Evolutionary conservation across 2,329 filamentous ascomycete species (phyloP).

Genomic region (Bisporella sp.): DNA sequence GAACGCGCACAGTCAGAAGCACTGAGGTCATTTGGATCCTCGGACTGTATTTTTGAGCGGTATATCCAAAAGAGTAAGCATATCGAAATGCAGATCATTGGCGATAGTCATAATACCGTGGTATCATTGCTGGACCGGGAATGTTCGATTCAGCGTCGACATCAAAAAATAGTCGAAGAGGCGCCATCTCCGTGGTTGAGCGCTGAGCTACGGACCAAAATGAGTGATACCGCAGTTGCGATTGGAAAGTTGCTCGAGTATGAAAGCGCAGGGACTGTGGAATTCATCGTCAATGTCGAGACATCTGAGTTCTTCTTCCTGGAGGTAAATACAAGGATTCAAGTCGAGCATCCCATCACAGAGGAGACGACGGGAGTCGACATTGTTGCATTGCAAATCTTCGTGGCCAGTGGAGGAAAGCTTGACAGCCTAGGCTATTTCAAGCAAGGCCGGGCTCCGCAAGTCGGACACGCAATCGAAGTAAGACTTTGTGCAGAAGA

Average conservation of each 20-base stretch:
- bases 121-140: slow-evolving; percentile 37
- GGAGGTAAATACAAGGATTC: slow-evolving; percentile 17
- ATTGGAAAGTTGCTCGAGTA: slow-evolving; percentile 41
- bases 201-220: slow-evolving; percentile 22
- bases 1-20: slow-evolving; percentile 46
- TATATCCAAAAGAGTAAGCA: slow-evolving; percentile 39
- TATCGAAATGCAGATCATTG: slow-evolving; percentile 42
- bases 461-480: slow-evolving; percentile 34
- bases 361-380: slow-evolving; percentile 1
- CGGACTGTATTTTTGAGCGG: slow-evolving; percentile 31
- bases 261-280: slow-evolving; percentile 51
- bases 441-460: slow-evolving; percentile 3
- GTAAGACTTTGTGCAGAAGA: slow-evolving; percentile 23
- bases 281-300: slow-evolving; percentile 53
- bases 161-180: slow-evolving; percentile 45
- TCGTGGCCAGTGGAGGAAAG: slow-evolving; percentile 23
- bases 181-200: slow-evolving; percentile 22
- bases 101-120: slow-evolving; percentile 33
- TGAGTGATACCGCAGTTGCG: slow-evolving; percentile 33
- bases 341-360: slow-evolving; percentile 16
- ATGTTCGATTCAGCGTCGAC: slow-evolving; percentile 40
- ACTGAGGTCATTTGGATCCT: slow-evolving; percentile 41
- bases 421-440: background rate
- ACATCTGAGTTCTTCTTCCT: slow-evolving; percentile 37
- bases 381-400: slow-evolving; percentile 23